Evolutionary conservation across 2,329 filamentous ascomycete genomes (phyloP).

Genomic region (Hypoxylon sp.): DNA sequence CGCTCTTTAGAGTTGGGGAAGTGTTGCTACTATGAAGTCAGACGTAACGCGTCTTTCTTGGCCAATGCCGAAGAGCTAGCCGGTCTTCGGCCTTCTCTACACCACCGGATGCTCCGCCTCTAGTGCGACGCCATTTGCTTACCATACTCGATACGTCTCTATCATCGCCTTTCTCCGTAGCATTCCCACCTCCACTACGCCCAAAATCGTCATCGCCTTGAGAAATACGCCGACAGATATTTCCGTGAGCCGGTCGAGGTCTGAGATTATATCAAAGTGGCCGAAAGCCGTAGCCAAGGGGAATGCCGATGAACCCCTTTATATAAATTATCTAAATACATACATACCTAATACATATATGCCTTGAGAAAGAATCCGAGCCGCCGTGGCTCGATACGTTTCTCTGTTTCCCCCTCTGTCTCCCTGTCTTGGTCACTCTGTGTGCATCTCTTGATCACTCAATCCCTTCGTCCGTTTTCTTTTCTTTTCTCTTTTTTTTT

Average conservation of each 20-base stretch:
- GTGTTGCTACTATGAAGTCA: not conserved
- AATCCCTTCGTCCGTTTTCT: too few relatives aligned
- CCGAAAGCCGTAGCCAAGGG: not conserved
- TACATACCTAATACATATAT: not conserved
- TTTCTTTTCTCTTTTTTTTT: too few relatives aligned
- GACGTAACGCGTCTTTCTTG: not conserved
- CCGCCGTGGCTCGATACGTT: not conserved
- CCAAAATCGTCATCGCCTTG: not conserved
- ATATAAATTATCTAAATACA: not conserved
- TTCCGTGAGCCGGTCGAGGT: too few relatives aligned
- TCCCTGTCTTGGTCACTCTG: too few relatives aligned
- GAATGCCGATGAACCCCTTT: not conserved
- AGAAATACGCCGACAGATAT: too few relatives aligned
- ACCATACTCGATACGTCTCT: not conserved
- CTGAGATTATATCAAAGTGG: too few relatives aligned
- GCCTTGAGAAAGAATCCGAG: not conserved
- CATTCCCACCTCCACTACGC: not conserved
- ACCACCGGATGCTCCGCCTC: not conserved
- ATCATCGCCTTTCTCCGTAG: not conserved
- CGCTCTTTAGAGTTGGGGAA: not conserved
- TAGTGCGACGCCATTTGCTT: not conserved
- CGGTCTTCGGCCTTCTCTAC: conserved; percentile 8
- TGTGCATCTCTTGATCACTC: too few relatives aligned
- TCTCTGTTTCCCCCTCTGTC: not conserved
- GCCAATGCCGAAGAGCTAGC: conserved; percentile 5